A percentile compares a stretch with the other conserved stretches of the same genome.
These are phyloP conservation scores for Podaxis sp. DNA, from an alignment of 768 basidiomycete genomes.

Conservation along the genomic window DNA sequence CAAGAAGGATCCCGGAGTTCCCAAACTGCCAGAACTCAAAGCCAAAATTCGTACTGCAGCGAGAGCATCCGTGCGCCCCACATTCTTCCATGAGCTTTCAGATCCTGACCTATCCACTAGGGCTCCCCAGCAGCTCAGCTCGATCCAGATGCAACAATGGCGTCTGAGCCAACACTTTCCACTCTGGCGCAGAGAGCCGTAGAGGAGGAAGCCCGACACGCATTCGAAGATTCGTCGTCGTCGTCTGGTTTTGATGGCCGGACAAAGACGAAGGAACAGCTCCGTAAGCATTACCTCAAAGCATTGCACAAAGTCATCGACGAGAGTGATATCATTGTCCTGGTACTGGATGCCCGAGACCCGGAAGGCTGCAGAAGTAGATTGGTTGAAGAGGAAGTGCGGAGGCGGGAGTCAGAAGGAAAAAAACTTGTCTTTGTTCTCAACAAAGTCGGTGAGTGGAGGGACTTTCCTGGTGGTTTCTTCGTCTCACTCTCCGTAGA, in stretches of 20 bases:
- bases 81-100: neutral
- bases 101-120: slow-evolving; percentile 14
- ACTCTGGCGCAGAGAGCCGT: slow-evolving; percentile 55
- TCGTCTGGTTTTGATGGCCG: slow-evolving; percentile 19
- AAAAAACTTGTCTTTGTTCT: slow-evolving; percentile 92
- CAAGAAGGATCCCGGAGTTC: slow-evolving; percentile 88
- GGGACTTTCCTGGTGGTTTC: neutral
- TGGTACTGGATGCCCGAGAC: slow-evolving; percentile 91
- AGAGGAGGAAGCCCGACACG: slow-evolving; percentile 24
- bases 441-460: slow-evolving; percentile 88
- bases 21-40: slow-evolving; percentile 76
- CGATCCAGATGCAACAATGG: slow-evolving; percentile 67
- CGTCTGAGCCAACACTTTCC: slow-evolving; percentile 67
- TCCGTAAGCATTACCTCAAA: slow-evolving; percentile 72
- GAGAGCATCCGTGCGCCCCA: slow-evolving; percentile 35
- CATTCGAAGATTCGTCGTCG: slow-evolving; percentile 32
- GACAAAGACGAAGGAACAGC: slow-evolving; percentile 64
- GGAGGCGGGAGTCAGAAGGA: slow-evolving; percentile 79
- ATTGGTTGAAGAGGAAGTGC: slow-evolving; percentile 92
- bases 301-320: slow-evolving; percentile 91
- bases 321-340: slow-evolving; percentile 85
- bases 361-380: slow-evolving; percentile 92
- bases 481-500: slow-evolving; percentile 43
- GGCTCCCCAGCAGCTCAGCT: slow-evolving; percentile 24
- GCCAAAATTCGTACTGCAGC: slow-evolving; percentile 48